Base-by-base conservation (phyloP, 257 asterid species). In the Primulina tabacum region DNA sequence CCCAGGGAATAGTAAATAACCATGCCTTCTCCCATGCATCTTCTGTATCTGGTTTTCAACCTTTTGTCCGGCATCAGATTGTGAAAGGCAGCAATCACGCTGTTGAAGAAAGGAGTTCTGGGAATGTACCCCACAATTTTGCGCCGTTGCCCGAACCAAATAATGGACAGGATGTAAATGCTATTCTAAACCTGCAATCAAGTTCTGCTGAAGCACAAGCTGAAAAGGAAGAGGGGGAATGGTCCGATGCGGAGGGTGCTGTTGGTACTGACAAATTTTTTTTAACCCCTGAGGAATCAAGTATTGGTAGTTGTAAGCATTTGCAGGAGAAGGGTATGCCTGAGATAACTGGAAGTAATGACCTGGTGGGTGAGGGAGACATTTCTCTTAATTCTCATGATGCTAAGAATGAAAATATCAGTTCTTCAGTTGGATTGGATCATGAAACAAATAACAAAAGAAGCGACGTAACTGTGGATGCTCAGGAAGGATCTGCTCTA, bases 151-250 rank as follows among this genome's bases (percentile, higher is more conserved):
- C 83, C 20, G 79, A 83, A 62, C 76, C 74, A 12, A 74, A 74
- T 70, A 78, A 75, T 72, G 79, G 75, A 60, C 82, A 82, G 76
- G 82, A 69, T 71, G 47, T 71, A 60, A 87, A 84, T 73, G 78
- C 68, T 64, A 72, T 82, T 30, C 64, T 71, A 66, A 85, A 70
- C 77, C 71, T 75, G 65, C 84, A 83, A 72, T 73, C 82, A 38
- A 81, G 73, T 62, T 55, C 82, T 75, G 73, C 71, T 16, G 84
- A 75, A 77, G 73, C 80, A 60, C 82, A 75, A 68, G 68, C 74
- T 65, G 99, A 94, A 78, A 91, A 89, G 88, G 99, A 94, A 83
- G 99, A 94, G 81, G 99, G 99, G 73, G 99, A 94, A 82, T 94
- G 99, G 97, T 89, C 97, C 43, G 99, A 94, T 81, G 96, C 86